These are phyloP conservation scores for Citeromyces hawaiiensis DNA, from an alignment of 1,139 yeast genomes.

Conservation along the genomic window DNA sequence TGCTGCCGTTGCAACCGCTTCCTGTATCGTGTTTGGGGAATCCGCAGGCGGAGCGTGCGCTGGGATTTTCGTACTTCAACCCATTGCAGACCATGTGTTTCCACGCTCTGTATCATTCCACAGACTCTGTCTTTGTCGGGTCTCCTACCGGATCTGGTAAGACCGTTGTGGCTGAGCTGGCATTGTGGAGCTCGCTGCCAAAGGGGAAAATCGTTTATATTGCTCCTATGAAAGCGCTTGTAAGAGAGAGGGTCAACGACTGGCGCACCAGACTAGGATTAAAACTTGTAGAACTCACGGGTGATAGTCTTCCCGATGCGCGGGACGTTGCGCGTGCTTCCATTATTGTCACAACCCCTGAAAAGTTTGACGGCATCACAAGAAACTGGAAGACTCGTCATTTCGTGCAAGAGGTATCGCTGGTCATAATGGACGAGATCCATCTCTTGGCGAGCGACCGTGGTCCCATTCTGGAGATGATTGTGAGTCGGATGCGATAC, in stretches of 20 bases:
- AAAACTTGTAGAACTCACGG: slow-evolving; percentile 83
- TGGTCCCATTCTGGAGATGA: slow-evolving; percentile 96
- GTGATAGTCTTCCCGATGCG: slow-evolving; percentile 91
- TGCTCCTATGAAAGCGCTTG: slow-evolving; percentile 98
- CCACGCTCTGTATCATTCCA: slow-evolving; percentile 72
- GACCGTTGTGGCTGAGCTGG: slow-evolving; percentile 92
- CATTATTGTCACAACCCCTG: slow-evolving; percentile 92
- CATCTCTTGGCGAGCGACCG: slow-evolving; percentile 95
- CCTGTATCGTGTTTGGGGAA: slow-evolving; percentile 75
- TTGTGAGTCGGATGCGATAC: slow-evolving; percentile 96
- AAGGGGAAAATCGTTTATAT: slow-evolving; percentile 82
- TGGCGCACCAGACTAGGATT: slow-evolving; percentile 68
- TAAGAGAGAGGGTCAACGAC: slow-evolving; percentile 91
- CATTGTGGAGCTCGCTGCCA: slow-evolving; percentile 93
- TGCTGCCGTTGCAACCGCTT: slow-evolving; percentile 71
- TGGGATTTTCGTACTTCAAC: slow-evolving; percentile 73
- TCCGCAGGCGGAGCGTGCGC: slow-evolving; percentile 38
- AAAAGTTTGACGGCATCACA: slow-evolving; percentile 96
- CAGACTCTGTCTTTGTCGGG: slow-evolving; percentile 80
- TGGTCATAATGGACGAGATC: slow-evolving; percentile 96
- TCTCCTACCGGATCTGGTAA: slow-evolving; percentile 99
- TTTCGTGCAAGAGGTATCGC: slow-evolving; percentile 81
- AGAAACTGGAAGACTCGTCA: slow-evolving; percentile 96
- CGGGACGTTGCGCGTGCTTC: slow-evolving; percentile 80
- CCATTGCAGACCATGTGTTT: slow-evolving; percentile 99